Conservation (phyloP, 495 filamentous ascomycete genomes). For the Neurospora sp. region DNA sequence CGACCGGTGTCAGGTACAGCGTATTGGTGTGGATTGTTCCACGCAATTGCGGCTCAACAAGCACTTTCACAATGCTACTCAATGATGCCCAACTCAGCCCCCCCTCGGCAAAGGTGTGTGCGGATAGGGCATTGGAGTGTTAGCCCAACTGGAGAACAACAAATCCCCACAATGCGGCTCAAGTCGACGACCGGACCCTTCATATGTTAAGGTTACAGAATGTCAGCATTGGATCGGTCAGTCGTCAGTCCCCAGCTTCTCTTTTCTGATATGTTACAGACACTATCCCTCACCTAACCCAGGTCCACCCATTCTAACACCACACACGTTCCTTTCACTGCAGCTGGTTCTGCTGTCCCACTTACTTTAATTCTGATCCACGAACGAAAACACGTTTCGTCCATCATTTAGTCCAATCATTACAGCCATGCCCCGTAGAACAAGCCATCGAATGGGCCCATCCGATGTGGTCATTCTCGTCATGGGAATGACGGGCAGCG, state of each 20-base stretch:
- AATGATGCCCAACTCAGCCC: neutral
- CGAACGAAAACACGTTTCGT: neutral
- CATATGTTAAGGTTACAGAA: neutral
- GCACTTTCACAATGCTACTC: neutral
- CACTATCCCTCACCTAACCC: neutral
- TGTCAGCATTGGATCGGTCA: neutral
- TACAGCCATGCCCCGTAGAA: neutral
- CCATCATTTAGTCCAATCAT: neutral
- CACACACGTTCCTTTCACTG: neutral
- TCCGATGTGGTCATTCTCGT: conserved; percentile 9
- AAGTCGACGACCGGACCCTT: neutral
- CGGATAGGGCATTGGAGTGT: neutral
- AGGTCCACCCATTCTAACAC: neutral
- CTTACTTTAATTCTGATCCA: neutral
- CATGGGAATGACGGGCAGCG: conserved; percentile 28
- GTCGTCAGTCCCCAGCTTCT: neutral
- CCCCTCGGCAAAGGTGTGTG: neutral
- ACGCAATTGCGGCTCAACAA: neutral
- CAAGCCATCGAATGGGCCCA: neutral
- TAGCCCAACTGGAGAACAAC: neutral
- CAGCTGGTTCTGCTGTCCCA: neutral
- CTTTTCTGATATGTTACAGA: neutral
- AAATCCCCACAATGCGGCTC: neutral
- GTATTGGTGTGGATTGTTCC: neutral
- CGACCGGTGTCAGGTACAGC: neutral